A percentile compares a stretch with the other conserved stretches of the same genome.
phyloP scores from a whole-genome alignment of 208 protist genomes.

The Kentomonas sorsogonicus region DNA sequence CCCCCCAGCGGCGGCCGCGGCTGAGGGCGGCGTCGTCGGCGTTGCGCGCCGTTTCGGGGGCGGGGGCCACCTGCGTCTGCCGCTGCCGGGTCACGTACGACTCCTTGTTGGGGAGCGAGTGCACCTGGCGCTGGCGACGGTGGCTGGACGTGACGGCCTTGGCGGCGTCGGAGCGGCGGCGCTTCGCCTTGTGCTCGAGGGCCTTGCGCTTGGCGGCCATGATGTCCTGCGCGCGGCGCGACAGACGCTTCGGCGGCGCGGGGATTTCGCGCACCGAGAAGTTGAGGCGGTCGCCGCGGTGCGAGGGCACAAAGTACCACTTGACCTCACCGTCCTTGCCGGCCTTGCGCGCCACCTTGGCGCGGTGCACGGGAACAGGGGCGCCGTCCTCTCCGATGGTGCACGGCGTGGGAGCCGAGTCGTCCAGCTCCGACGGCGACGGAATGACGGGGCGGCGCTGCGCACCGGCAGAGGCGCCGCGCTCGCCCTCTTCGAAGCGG shows the following conservation, averaged over 20 bases:
- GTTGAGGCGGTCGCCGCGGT: conserved; percentile 15
- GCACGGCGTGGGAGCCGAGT: conserved; percentile 22
- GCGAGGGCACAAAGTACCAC: conserved; percentile 55
- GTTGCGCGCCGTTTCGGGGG: conserved; percentile 13
- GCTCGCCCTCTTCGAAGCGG: background rate
- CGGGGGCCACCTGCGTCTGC: conserved; percentile 17
- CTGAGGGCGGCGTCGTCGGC: conserved; percentile 34
- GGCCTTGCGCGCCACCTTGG: conserved; percentile 30
- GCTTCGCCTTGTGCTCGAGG: conserved; percentile 33
- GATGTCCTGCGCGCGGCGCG: conserved; percentile 57
- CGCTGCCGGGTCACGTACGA: conserved; percentile 21
- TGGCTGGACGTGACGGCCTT: conserved; percentile 15
- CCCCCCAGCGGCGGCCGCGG: conserved; percentile 15
- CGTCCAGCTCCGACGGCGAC: conserved; percentile 34
- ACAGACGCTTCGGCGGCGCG: conserved; percentile 48
- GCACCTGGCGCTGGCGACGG: background rate
- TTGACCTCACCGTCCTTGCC: conserved; percentile 38
- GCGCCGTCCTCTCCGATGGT: conserved; percentile 35
- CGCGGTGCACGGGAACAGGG: conserved; percentile 22
- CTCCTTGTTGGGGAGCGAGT: background rate
- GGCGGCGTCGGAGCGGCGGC: conserved; percentile 21
- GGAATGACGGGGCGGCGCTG: conserved; percentile 35
- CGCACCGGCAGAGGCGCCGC: background rate
- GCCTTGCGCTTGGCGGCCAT: conserved; percentile 30
- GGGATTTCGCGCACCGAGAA: conserved; percentile 33